Percentiles rank a stretch among this genome's conserved stretches.
phyloP scores from a whole-genome alignment of 129 eudicot genomes.

The Flaveria sonorensis region DNA sequence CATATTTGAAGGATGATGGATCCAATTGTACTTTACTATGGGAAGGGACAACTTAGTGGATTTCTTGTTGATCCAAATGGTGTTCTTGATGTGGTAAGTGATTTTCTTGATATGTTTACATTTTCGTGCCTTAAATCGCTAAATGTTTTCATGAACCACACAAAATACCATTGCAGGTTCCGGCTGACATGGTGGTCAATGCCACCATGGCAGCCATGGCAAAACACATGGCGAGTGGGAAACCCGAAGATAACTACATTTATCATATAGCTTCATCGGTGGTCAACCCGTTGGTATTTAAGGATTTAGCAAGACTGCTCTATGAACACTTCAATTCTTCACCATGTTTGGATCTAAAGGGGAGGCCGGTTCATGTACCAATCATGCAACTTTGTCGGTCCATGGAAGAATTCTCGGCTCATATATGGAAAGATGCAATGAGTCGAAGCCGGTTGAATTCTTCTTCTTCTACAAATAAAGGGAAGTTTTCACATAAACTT shows the following conservation, averaged over 20 bases:
- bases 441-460: slow-evolving; percentile 51
- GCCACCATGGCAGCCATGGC: slow-evolving; percentile 96
- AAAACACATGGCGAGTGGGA: slow-evolving; percentile 72
- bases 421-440: slow-evolving; percentile 77
- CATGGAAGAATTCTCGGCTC: slow-evolving; percentile 85
- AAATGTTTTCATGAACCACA: slow-evolving; percentile 7
- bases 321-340: slow-evolving; percentile 70
- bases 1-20: slow-evolving; percentile 85
- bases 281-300: slow-evolving; percentile 81
- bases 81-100: slow-evolving; percentile 90
- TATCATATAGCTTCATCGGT: slow-evolving; percentile 94
- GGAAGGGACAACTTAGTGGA: slow-evolving; percentile 93
- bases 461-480: slow-evolving; percentile 40
- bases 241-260: slow-evolving; percentile 59
- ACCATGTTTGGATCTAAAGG: slow-evolving; percentile 73
- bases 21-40: slow-evolving; percentile 84
- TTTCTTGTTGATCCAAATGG: slow-evolving; percentile 91
- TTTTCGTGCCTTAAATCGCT: not conserved
- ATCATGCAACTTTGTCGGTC: slow-evolving; percentile 73
- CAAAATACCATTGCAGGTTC: slow-evolving; percentile 53
- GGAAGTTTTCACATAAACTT: slow-evolving; percentile 55
- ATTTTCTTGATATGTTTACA: not conserved
- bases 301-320: slow-evolving; percentile 65
- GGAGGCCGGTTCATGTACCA: slow-evolving; percentile 78
- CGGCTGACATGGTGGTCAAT: slow-evolving; percentile 97